A percentile compares a stretch with the other conserved stretches of the same genome.
Evolutionary conservation across 164 flowering plant species (phyloP).

Genomic region (Houttuynia cordata): DNA sequence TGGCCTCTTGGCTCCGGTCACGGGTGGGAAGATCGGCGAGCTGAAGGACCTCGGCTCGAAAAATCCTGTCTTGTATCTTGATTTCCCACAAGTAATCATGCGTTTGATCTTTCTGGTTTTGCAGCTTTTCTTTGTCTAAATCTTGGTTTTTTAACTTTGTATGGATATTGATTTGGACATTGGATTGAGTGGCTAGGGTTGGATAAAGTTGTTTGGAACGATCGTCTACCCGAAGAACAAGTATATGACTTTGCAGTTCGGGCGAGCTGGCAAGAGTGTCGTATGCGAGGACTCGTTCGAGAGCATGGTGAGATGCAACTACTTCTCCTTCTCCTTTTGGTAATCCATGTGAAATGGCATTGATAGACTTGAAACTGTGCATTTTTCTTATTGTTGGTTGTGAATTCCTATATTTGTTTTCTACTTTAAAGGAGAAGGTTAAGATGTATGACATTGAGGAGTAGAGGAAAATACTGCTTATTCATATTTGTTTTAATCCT

Average conservation of each 20-base stretch:
- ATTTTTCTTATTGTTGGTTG: too few species aligned
- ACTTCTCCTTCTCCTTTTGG: background rate
- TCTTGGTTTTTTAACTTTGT: background rate
- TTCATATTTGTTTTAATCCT: too few species aligned
- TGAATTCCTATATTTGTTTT: background rate
- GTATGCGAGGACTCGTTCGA: slow-evolving; percentile 85
- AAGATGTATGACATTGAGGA: background rate
- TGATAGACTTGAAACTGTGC: too few species aligned
- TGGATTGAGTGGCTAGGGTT: slow-evolving; percentile 38
- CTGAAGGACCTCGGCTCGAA: slow-evolving; percentile 68
- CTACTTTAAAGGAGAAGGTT: background rate
- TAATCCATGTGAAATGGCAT: background rate
- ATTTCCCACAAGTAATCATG: slow-evolving; percentile 67
- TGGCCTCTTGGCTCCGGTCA: slow-evolving; percentile 60
- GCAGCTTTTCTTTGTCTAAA: background rate
- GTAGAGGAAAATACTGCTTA: background rate
- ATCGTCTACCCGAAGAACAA: slow-evolving; percentile 79
- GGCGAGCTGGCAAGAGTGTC: slow-evolving; percentile 71
- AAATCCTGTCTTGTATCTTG: slow-evolving; percentile 76
- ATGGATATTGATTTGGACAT: background rate
- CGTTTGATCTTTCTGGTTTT: background rate
- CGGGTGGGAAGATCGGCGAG: slow-evolving; percentile 86
- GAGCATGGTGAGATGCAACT: slow-evolving; percentile 51
- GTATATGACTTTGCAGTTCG: slow-evolving; percentile 79
- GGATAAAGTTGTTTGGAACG: slow-evolving; percentile 91